These are phyloP conservation scores for Boletus rex-veris DNA, from an alignment of 768 basidiomycete genomes.

Conservation along the genomic window DNA sequence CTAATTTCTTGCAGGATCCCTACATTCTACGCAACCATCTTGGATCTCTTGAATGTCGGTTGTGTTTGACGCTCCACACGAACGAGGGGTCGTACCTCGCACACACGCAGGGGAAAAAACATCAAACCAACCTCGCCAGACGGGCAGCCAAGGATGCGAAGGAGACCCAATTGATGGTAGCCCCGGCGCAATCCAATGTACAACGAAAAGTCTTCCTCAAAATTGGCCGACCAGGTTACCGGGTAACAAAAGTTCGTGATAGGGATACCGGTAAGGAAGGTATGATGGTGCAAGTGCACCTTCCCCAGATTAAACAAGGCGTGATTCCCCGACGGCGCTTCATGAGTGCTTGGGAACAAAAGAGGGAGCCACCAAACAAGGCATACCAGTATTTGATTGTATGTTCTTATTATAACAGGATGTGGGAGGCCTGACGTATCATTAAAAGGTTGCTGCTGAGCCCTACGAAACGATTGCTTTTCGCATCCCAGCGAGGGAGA, in stretches of 20 bases:
- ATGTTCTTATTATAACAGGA: constrained; percentile 33
- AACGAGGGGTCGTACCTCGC: constrained; percentile 99
- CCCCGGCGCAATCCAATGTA: constrained; percentile 72
- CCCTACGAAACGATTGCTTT: constrained; percentile 99
- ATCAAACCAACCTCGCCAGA: constrained; percentile 96
- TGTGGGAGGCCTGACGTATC: constrained; percentile 27
- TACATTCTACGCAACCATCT: constrained; percentile 99
- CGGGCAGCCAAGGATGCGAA: constrained; percentile 97
- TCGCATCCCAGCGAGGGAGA: constrained; percentile 94
- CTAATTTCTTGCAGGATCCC: constrained; percentile 63
- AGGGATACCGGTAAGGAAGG: constrained; percentile 89
- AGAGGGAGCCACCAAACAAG: constrained; percentile 90
- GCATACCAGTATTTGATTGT: constrained; percentile 98
- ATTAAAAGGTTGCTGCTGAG: constrained; percentile 88
- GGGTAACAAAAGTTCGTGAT: constrained; percentile 96
- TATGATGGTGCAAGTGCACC: constrained; percentile 95
- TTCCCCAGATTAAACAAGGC: constrained; percentile 88
- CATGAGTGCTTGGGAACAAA: constrained; percentile 98
- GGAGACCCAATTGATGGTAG: constrained; percentile 87
- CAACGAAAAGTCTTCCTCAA: constrained; percentile 95
- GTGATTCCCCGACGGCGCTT: constrained; percentile 85
- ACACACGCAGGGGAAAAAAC: constrained; percentile 99
- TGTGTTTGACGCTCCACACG: constrained; percentile 97
- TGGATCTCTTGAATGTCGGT: constrained; percentile 95
- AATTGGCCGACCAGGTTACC: constrained; percentile 92